Evolutionary conservation across 2,329 filamentous ascomycete genomes (phyloP), one percentile per base, ranked within the genome.

Genomic region (Chrysoporthe cubensis): DNA sequence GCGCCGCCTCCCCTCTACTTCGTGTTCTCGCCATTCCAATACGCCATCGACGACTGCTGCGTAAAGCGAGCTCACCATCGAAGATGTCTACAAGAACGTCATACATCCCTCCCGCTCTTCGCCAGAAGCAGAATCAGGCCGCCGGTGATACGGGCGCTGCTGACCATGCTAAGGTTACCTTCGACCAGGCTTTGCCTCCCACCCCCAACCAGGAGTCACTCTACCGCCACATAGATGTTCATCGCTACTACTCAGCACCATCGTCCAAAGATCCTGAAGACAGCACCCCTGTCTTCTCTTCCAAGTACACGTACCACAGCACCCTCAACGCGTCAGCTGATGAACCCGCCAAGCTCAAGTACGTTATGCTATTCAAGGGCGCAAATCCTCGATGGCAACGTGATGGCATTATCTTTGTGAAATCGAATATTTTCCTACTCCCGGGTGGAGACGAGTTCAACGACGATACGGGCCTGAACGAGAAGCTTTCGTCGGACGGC

Each of bases 341-440:
- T 1, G 32, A 48, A 13, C 42, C 21, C 13, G 43, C 18, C 40
- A 48, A 37, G 14, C 43, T 62, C n/a, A 62, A 62, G 26, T 62
- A 62, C 43, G 59, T 62, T 16, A 8, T 62, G 42, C 59, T 62
- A 2, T 62, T 62, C 59, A 62, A 40, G 14, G 43, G 37, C 43
- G 59, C 59, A n/a, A 62, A 62, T 26, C 59, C 59, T 18, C 59
- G 59, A 8, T 62, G 59, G 59, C 8, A 46, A 18, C 18, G 32
- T 32, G 46, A 62, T 9, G 46, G 60, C 32, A 62, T 62, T 8
- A 62, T 62, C 34, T 62, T 62, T 7, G 60, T 62, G 46, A 62
- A 62, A 18, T 42, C 60, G 5, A 62, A 48, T n/a, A n/a, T 62
- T 8, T 1, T 5, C 1, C 44, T 62, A 4, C 46, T 62, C 44